Conservation (phyloP, 371 early-diverging fungal species). For the Cokeromyces recurvatus region DNA sequence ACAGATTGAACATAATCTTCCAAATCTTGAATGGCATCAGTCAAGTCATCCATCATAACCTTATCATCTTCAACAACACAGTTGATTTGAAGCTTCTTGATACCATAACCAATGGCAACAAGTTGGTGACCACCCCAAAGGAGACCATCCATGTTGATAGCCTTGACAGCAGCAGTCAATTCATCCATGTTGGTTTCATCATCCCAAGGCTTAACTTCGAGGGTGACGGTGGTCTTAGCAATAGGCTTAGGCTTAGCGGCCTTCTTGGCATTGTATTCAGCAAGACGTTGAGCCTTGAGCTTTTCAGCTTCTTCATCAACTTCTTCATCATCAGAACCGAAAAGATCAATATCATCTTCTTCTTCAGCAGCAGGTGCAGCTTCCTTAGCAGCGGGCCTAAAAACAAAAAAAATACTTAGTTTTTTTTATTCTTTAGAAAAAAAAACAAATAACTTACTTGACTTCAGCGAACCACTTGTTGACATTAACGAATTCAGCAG, state of each 20-base stretch:
- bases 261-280: constrained; percentile 92
- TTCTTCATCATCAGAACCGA: constrained; percentile 91
- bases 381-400: constrained; percentile 36
- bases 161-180: constrained; percentile 69
- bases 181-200: constrained; percentile 88
- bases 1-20: constrained; percentile 91
- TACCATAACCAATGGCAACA: constrained; percentile 85
- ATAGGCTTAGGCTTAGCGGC: constrained; percentile 85
- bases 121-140: constrained; percentile 84
- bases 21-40: constrained; percentile 68
- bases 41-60: constrained; percentile 70
- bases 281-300: constrained; percentile 84
- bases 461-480: constrained; percentile 42
- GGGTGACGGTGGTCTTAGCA: constrained; percentile 90
- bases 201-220: constrained; percentile 98
- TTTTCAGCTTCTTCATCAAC: constrained; percentile 90
- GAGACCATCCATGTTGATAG: constrained; percentile 84
- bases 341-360: constrained; percentile 94
- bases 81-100: constrained; percentile 84
- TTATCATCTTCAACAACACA: constrained; percentile 89
- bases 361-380: constrained; percentile 69
- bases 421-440: too few species aligned
- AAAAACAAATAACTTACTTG: constrained; percentile 25
- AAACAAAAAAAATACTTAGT: neutral
- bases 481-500: constrained; percentile 35